Evolutionary conservation across 2,329 filamentous ascomycete genomes (phyloP), one percentile per base, ranked within the genome.

Genomic region (Monosporascus sp.): DNA sequence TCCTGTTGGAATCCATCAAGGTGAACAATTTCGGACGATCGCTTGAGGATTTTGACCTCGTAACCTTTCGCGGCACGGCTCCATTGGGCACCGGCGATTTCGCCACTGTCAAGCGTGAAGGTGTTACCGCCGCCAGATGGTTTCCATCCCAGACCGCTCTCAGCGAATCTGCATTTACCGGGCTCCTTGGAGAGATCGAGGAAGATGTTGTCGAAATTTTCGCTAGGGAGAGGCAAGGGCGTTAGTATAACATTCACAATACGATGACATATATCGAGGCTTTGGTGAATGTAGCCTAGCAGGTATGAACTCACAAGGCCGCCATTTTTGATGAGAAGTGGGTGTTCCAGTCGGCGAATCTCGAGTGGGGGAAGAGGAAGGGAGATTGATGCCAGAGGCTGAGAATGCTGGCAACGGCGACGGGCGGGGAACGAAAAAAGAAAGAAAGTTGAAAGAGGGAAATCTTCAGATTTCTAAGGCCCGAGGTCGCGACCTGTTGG

Each of bases 171-270:
- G 76, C 92, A 97, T 75, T 93, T 94, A 62, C 94, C 94, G 54
- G 85, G 82, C 72, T 94, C 88, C 72, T 91, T 94, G 64, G 92
- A 97, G 55, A 99, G 83, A 71, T 99, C 93, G 64, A 99, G 84
- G 74, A 94, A 92, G 75, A 97, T 96, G 74, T 90, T 91, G 69
- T 97, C 93, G 75, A 99, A 99, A 68, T 88, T 94, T 83, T 99
- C 94, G 63, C 83, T 87, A 31, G n/a, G 31, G 17, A 20, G 17
- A 20, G 2, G 39, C 22, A n/a, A 6, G 22, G 55, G 54, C 38
- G 18, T 62, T 52, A 60, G 57, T 50, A 51, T 27, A 45, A 50
- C n/a, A 37, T 22, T 46, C 11, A 47, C 31, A 3, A 47, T 27
- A 51, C 27, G 48, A 31, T 45, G 39, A 18, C 37, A 46, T 22